phyloP scores from a whole-genome alignment of 352 stramenopile species.

The Phytopythium chamaehyphon region DNA sequence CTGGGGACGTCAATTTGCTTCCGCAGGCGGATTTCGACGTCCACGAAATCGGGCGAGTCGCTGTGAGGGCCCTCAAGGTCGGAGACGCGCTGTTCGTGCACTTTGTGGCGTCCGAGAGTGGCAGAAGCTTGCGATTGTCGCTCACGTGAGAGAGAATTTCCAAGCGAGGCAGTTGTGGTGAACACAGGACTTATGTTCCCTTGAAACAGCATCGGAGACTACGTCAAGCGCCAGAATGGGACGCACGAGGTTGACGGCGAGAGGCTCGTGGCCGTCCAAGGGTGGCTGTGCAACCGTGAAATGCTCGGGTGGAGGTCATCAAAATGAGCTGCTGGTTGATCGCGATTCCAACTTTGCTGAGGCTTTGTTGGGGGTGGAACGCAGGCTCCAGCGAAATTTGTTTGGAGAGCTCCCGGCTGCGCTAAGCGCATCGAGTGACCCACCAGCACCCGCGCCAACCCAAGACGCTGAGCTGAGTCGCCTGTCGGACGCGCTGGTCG shows the following conservation, averaged over 20 bases:
- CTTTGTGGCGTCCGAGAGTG: constrained; percentile 21
- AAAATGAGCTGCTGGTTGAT: too few species aligned
- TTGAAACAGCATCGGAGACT: constrained; percentile 32
- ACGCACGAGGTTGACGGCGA: not conserved
- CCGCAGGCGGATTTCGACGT: constrained; percentile 14
- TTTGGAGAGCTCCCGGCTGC: constrained; percentile 24
- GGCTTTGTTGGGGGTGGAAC: not conserved
- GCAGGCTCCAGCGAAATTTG: constrained; percentile 39
- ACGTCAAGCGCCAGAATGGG: constrained; percentile 18
- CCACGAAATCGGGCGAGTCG: not conserved
- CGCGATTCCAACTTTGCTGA: not conserved
- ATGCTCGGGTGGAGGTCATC: constrained; percentile 41
- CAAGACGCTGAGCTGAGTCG: constrained; percentile 38
- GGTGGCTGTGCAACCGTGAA: constrained; percentile 36
- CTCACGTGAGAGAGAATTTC: constrained; percentile 35
- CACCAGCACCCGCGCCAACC: not conserved
- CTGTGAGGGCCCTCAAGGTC: constrained; percentile 28
- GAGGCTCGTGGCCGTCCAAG: constrained; percentile 10
- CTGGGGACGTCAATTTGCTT: constrained; percentile 33
- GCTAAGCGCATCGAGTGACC: not conserved
- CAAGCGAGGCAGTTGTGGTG: too few species aligned
- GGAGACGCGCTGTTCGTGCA: constrained; percentile 39
- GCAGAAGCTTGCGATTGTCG: constrained; percentile 20
- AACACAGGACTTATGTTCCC: not conserved
- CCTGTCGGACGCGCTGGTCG: constrained; percentile 26